Evolutionary conservation across 495 filamentous ascomycete species (phyloP).

Genomic region (Penicillium riverlandense): DNA sequence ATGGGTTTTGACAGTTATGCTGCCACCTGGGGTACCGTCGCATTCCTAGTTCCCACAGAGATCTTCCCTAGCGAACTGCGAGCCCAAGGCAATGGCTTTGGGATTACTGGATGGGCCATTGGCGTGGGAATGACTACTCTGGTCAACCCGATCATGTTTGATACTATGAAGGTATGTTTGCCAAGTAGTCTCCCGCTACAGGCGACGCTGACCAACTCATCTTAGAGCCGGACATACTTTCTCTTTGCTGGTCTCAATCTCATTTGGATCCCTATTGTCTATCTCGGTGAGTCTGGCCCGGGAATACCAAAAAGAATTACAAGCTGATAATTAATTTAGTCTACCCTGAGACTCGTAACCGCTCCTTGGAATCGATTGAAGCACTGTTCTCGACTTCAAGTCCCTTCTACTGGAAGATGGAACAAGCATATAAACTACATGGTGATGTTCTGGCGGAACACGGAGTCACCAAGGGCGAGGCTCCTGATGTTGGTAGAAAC

Average conservation of each 20-base stretch:
- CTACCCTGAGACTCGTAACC: conserved; percentile 52
- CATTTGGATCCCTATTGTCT: conserved; percentile 46
- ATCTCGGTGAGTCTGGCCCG: conserved; percentile 22
- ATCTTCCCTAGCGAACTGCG: conserved; percentile 46
- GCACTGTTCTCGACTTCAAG: conserved; percentile 38
- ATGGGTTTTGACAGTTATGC: conserved; percentile 27
- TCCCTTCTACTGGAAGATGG: conserved; percentile 34
- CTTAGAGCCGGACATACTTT: conserved; percentile 41
- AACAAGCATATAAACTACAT: conserved; percentile 25
- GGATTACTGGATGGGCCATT: conserved; percentile 51
- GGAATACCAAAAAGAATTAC: neutral
- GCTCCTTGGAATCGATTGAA: conserved; percentile 54
- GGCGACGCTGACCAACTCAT: conserved; percentile 1
- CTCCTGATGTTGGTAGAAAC: neutral
- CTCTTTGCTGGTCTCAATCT: conserved; percentile 47
- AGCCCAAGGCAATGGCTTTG: conserved; percentile 49
- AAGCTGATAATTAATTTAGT: conserved; percentile 16
- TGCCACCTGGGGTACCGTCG: conserved; percentile 48
- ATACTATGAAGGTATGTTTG: conserved; percentile 21
- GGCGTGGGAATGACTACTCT: conserved; percentile 48
- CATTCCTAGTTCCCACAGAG: conserved; percentile 47
- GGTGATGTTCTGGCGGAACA: conserved; percentile 26
- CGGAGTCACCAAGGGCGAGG: conserved; percentile 5
- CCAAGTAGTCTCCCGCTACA: neutral
- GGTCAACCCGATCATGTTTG: conserved; percentile 46